Base-by-base conservation (phyloP, 2,329 filamentous ascomycete genomes). In the Tolypocladium paradoxum region DNA sequence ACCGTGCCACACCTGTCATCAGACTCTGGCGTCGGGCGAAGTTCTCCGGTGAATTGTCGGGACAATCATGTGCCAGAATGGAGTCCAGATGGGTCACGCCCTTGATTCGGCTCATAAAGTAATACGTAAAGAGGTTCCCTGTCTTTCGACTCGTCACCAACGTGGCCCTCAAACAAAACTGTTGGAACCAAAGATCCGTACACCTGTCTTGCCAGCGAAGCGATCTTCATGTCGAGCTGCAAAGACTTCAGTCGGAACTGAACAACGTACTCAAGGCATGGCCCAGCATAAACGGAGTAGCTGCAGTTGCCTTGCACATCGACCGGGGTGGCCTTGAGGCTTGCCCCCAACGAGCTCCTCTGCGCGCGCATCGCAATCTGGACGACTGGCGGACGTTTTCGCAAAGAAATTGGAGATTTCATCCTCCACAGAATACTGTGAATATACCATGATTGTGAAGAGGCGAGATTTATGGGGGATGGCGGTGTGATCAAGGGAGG, bases 21-120 rank as follows among this genome's bases (percentile, higher is more conserved):
- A 72, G 59, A 52, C 60, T 71, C 58, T 64, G 63, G 6, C 69
- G 64, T 57, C 64, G 67, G n/a, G 51, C 50, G 50, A 62, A 64
- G 49, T 64, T 65, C 52, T 67, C 56, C 0, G 53, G 53, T 1
- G 66, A 69, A 55, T 70, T 68, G 54, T 69, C 63, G 1, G 69
- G 63, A 18, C 62, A 56, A 18, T 56, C 64, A 57, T 69, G 53
- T 22, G 59, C 57, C n/a, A 73, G 63, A 31, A 69, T 63, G 52
- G 70, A 72, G 53, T 70, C 65, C 34, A 71, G 54, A 51, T 70
- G 62, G 40, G 54, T 68, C 33, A 72, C 63, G 7, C 68, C 69
- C 46, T n/a, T 53, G 48, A 70, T 53, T 35, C 65, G 63, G 51
- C 52, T 62, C 61, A 73, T 70, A 9, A 68, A 37, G 52, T 73